Conservation (phyloP, 768 basidiomycete genomes). For the Kwoniella pini region DNA sequence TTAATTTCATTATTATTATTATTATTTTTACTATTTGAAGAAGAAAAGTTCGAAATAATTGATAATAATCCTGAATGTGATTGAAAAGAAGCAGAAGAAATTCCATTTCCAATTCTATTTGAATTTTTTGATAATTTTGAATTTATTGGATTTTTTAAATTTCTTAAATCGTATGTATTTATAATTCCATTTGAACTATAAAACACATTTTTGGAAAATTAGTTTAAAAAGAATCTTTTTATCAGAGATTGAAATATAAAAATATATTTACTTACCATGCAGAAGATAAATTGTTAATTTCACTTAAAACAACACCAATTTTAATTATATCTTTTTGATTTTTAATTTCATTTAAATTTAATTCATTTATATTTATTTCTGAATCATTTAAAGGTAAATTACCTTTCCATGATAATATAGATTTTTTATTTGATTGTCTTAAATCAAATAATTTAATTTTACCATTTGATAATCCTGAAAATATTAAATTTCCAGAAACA, state of each 20-base stretch:
- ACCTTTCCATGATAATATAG: constrained; percentile 25
- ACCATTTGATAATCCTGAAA: constrained; percentile 35
- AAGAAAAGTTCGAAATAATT: constrained; percentile 24
- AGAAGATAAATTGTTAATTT: constrained; percentile 36
- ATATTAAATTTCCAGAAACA: constrained; percentile 38
- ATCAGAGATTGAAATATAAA: too few relatives aligned
- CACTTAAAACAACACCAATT: constrained; percentile 41
- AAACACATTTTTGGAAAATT: too few relatives aligned
- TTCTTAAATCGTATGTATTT: constrained; percentile 41
- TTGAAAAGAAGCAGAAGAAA: constrained; percentile 38
- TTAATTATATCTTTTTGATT: constrained; percentile 15
- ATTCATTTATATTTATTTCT: not conserved
- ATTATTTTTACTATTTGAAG: not conserved
- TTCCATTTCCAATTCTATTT: too few relatives aligned
- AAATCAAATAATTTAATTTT: constrained; percentile 39
- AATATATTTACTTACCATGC: constrained; percentile 48
- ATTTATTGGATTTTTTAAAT: constrained; percentile 16
- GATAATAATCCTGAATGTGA: constrained; percentile 45
- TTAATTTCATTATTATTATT: constrained; percentile 9
- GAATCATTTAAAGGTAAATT: not conserved
- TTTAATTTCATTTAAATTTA: too few relatives aligned
- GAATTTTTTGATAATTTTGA: constrained; percentile 36
- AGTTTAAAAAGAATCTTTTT: too few relatives aligned
- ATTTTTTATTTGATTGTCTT: constrained; percentile 22
- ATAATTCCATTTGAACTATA: constrained; percentile 39